phyloP scores from a whole-genome alignment of 1,284 basidiomycete genomes.

The Ustilago hordei region DNA sequence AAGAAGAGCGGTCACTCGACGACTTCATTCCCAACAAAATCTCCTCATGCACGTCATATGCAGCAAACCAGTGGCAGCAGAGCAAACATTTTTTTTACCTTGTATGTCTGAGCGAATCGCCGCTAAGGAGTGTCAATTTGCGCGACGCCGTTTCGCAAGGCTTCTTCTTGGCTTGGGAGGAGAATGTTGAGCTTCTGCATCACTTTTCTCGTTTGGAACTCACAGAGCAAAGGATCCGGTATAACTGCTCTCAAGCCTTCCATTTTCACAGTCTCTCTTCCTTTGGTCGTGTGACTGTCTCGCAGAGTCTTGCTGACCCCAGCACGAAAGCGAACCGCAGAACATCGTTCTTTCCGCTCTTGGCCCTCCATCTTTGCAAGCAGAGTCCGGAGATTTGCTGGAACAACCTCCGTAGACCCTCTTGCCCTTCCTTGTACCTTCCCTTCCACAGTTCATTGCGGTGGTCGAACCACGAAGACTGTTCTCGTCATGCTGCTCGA shows the following conservation, averaged over 20 bases:
- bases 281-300: constrained; percentile 8
- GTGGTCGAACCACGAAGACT: neutral
- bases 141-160: neutral
- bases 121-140: constrained; percentile 4
- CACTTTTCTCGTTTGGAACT: neutral
- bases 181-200: constrained; percentile 5
- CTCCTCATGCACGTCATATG: neutral
- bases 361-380: constrained; percentile 1
- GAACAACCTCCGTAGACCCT: constrained; percentile 3
- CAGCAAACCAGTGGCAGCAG: neutral
- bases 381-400: neutral
- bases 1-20: neutral
- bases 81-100: neutral
- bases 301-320: constrained; percentile 1
- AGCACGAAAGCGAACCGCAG: neutral
- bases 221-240: neutral
- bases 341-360: neutral
- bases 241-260: neutral
- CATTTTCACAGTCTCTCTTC: neutral
- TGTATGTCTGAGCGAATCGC: constrained; percentile 1
- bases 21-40: neutral
- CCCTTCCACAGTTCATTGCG: neutral
- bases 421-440: neutral
- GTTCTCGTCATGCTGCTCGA: neutral
- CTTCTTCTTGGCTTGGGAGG: neutral